Conservation (phyloP, 2,329 filamentous ascomycete genomes). For the Talaromyces sp. region DNA sequence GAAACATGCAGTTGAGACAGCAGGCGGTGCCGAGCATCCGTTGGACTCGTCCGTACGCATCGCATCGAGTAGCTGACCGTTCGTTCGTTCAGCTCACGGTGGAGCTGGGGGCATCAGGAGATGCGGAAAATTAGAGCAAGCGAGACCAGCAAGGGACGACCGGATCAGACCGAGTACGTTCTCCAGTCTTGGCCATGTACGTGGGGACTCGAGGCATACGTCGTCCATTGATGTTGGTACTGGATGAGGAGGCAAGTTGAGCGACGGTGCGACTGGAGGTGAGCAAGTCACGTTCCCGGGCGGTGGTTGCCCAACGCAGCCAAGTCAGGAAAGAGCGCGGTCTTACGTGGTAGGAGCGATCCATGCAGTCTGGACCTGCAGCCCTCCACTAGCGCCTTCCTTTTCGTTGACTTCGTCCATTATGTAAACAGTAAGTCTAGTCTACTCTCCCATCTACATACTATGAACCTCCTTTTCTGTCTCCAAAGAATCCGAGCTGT, state of each 20-base stretch:
- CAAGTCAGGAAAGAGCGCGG: neutral
- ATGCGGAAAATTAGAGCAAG: neutral
- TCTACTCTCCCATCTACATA: neutral
- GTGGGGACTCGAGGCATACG: neutral
- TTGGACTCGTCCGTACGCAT: neutral
- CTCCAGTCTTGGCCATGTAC: neutral
- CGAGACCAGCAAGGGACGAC: slow-evolving; percentile 1
- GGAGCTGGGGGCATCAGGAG: neutral
- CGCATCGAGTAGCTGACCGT: neutral
- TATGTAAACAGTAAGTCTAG: neutral
- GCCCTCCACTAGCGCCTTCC: neutral
- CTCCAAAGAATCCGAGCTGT: neutral
- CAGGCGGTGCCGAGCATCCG: neutral
- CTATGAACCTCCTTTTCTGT: neutral
- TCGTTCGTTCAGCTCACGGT: neutral
- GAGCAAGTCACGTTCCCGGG: neutral
- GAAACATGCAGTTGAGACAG: neutral
- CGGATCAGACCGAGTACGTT: slow-evolving; percentile 7
- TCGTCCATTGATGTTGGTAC: neutral
- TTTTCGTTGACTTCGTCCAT: neutral
- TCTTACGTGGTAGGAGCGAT: slow-evolving; percentile 2
- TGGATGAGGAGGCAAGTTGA: neutral
- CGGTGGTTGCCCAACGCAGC: neutral
- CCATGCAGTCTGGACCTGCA: slow-evolving; percentile 7
- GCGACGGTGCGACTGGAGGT: neutral